Evolutionary conservation across 169 alveolate species (phyloP), one percentile per base, ranked within the genome.

Genomic region (Eimeria zaria): DNA sequence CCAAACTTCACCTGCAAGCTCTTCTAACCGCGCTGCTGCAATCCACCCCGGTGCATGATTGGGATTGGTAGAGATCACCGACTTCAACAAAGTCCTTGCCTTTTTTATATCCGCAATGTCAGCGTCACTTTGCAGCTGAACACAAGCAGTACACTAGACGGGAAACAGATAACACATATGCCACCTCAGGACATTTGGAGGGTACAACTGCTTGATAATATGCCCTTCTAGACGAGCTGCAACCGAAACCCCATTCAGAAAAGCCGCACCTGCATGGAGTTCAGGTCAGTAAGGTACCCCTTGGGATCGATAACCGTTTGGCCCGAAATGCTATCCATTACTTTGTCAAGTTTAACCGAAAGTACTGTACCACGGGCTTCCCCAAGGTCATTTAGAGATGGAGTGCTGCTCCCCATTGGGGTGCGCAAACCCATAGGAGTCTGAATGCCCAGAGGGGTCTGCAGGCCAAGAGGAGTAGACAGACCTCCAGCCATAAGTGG

Each of bases 21-120:
- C 99, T 96, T 99, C 99, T 91, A 99, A 97, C 60, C 99, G 98
- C 36, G 99, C 99, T 33, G 99, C 99, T 41, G 99, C 99, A 44
- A 99, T 99, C 99, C 99, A 99, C 39, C 99, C 99, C 39, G 99
- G 98, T 6, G 99, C 99, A 97, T 98, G 99, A 64, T 99, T 98
- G 9, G 99, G 99, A 96, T 99, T 99, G 48, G 99, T 98, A 58
- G 98, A 96, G 36, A 99, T 99, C 51, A 89, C 96, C 30, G 97
- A 95, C 64, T 95, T 97, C 95, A 97, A 95, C 96, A 97, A 95
- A 93, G 97, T 96, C 64, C 98, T 83, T 41, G 99, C 99, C 97
- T 99, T 99, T 97, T 99, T 99, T 67, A 99, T 98, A 97, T 99
- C 99, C 58, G 99, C 99, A 53, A 99, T 97, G 92, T 99, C 99